Evolutionary conservation across 345 rosid genomes (phyloP).

Genomic region (Anastatica hierochuntica): DNA sequence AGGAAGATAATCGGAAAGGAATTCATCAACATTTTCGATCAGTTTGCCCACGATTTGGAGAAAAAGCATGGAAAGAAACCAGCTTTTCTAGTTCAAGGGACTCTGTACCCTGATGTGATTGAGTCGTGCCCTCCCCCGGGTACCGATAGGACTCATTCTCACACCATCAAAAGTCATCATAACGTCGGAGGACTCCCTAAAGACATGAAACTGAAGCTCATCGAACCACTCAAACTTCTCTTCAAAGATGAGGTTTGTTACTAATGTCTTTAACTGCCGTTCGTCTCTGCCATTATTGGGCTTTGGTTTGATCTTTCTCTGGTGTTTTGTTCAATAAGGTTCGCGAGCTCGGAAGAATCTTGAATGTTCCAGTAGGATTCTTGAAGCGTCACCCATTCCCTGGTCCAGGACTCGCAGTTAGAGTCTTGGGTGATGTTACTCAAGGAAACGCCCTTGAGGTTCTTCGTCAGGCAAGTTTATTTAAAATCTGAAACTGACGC

Average conservation of each 20-base stretch:
- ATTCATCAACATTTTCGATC: constrained; percentile 74
- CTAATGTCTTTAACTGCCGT: not conserved
- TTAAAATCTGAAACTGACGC: not conserved
- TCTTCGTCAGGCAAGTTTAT: constrained; percentile 62
- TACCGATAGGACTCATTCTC: constrained; percentile 79
- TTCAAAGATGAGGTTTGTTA: constrained; percentile 87
- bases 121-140: constrained; percentile 99
- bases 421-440: constrained; percentile 91
- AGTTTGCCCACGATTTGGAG: constrained; percentile 71
- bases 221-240: constrained; percentile 90
- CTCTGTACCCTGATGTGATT: constrained; percentile 90
- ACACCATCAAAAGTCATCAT: constrained; percentile 97
- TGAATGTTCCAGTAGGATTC: constrained; percentile 76
- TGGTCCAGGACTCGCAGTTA: constrained; percentile 97
- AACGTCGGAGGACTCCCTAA: constrained; percentile 99
- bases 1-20: constrained; percentile 92
- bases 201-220: constrained; percentile 93
- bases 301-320: not conserved
- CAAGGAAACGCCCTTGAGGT: constrained; percentile 81
- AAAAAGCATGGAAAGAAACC: constrained; percentile 69
- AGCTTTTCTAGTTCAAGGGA: constrained; percentile 85
- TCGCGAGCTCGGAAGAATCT: constrained; percentile 77
- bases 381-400: constrained; percentile 97
- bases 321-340: constrained; percentile 37
- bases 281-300: not conserved